These are phyloP conservation scores for Saksenaea vasiformis DNA, from an alignment of 371 early-diverging fungal species.

Conservation along the genomic window DNA sequence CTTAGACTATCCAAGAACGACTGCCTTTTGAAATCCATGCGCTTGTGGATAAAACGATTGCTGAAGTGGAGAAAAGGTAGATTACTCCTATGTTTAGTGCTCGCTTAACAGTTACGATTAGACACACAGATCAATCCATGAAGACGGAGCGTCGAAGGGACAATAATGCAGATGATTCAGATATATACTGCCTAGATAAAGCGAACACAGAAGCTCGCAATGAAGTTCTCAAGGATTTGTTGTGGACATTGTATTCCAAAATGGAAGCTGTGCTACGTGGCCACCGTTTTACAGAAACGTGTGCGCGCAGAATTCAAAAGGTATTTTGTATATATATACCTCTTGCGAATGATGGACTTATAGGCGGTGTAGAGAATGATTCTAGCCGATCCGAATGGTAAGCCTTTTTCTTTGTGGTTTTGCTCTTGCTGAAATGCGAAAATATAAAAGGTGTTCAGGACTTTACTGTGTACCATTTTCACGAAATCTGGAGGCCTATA, in stretches of 20 bases:
- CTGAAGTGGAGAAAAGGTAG: slow-evolving; percentile 83
- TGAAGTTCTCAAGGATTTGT: slow-evolving; percentile 78
- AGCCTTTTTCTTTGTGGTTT: not conserved
- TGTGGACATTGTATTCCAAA: slow-evolving; percentile 82
- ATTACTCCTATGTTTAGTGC: not conserved
- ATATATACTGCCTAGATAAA: slow-evolving; percentile 52
- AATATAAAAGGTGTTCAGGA: slow-evolving; percentile 14
- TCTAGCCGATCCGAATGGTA: slow-evolving; percentile 23
- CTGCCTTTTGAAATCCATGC: slow-evolving; percentile 82
- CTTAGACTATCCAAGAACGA: slow-evolving; percentile 71
- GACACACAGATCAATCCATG: not conserved
- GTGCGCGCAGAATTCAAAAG: slow-evolving; percentile 46
- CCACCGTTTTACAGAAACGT: slow-evolving; percentile 71
- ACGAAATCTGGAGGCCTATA: slow-evolving; percentile 69
- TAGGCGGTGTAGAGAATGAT: slow-evolving; percentile 20
- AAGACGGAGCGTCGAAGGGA: slow-evolving; percentile 9
- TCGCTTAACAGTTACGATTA: not conserved
- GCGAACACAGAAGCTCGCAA: slow-evolving; percentile 57
- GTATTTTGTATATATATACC: slow-evolving; percentile 29
- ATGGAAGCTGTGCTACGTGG: slow-evolving; percentile 82
- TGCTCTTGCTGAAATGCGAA: not conserved
- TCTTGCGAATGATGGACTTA: not conserved
- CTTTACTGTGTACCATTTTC: slow-evolving; percentile 48
- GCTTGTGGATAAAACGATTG: slow-evolving; percentile 86
- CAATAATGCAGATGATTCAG: slow-evolving; percentile 28